Base-by-base conservation (phyloP, 176 grass and related monocot genomes). In the Oryza longistaminata region DNA sequence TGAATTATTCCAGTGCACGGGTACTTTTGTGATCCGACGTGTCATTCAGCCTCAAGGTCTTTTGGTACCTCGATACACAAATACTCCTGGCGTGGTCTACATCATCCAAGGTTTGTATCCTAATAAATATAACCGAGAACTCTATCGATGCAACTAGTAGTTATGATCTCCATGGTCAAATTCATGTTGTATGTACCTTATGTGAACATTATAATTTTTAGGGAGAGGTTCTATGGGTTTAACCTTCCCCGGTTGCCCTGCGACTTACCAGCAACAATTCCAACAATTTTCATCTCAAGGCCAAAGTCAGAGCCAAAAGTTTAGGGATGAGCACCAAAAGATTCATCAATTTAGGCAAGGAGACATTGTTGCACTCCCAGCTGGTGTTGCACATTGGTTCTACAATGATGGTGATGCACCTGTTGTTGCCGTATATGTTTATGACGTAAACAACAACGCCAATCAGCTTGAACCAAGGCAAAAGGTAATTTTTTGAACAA, bases 1-100 rank as follows among this genome's bases (percentile, higher is more conserved):
- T 26, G 83, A 82, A 25, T 66, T 81, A 74, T 71, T 90, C 26
- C 14, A 62, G 40, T 90, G 88, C 67, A 78, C 82, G 25, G 83
- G 88, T 21, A 70, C 85, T 21, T 64, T 45, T 4, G 24, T 81
- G 21, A 49, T 39, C 22, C 83, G 78, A 35, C 68, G 73, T 42
- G 64, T 64, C 15, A 75, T 58, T 58, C 53, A 58, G 1, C 19
- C 53, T 58, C 53, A 58, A 21, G 6, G 53, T 0, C 19, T 58
- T 58, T 2, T 58, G 53, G 16, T 58, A n/a, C 53, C 52, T 58
- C 19, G 19, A 21, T 58, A 58, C 53, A 58, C 17, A 9, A 58
- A 21, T 58, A 3, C 19, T 21, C 53, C 19, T 21, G 19, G 19
- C 19, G 2, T 90, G 2, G 61, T 82, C 5, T 78, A 90, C 77